phyloP scores from a whole-genome alignment of 148 eudicot species.

The Persicaria tinctoria region DNA sequence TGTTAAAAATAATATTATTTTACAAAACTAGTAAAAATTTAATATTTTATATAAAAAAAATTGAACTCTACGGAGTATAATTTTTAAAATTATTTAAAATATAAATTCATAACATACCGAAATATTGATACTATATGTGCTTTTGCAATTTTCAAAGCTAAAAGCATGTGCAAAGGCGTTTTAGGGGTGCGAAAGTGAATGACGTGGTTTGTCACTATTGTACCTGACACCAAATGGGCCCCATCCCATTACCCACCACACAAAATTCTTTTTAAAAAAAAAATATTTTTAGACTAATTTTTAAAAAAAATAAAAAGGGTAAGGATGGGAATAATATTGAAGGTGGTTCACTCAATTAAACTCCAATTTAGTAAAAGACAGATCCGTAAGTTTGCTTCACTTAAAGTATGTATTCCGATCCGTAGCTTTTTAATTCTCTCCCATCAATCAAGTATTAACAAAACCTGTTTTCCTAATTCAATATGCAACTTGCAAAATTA shows the following conservation, averaged over 20 bases:
- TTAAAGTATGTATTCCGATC: background rate
- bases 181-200: background rate
- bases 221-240: background rate
- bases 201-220: background rate
- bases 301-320: background rate
- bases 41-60: too few relatives aligned
- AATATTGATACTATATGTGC: too few relatives aligned
- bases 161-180: background rate
- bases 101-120: too few relatives aligned
- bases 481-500: too few relatives aligned
- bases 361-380: background rate
- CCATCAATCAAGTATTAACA: too few relatives aligned
- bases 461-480: background rate
- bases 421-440: too few relatives aligned
- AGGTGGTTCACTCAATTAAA: background rate
- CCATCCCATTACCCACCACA: background rate
- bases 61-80: too few relatives aligned
- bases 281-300: too few relatives aligned
- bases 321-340: background rate
- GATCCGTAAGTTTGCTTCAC: background rate
- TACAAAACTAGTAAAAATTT: too few relatives aligned
- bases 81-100: too few relatives aligned
- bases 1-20: too few relatives aligned
- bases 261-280: background rate
- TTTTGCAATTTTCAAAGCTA: background rate